phyloP scores from a whole-genome alignment of 208 protist genomes.

The Leishmania arabica region DNA sequence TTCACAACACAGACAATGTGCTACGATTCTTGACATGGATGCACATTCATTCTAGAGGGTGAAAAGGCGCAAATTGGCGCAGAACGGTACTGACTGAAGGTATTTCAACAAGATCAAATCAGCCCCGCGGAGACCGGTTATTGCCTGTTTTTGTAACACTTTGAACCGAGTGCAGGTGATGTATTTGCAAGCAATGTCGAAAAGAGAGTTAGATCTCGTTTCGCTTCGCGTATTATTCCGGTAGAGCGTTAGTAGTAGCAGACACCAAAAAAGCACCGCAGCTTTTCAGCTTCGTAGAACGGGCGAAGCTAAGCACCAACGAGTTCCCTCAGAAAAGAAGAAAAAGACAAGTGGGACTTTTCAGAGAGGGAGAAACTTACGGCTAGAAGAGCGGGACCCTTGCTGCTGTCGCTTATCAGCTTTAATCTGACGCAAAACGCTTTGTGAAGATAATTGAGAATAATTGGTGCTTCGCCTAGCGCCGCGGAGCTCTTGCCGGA shows the following conservation, averaged over 20 bases:
- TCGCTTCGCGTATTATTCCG: neutral
- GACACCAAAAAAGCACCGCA: neutral
- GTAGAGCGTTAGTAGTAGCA: neutral
- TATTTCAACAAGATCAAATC: neutral
- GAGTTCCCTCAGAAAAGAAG: neutral
- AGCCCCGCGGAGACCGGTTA: neutral
- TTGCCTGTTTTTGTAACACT: neutral
- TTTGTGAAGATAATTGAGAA: constrained; percentile 29
- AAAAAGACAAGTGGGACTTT: neutral
- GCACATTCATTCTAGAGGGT: neutral
- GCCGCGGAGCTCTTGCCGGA: constrained; percentile 19
- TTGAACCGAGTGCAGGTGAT: neutral
- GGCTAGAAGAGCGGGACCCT: neutral
- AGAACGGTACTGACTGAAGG: neutral
- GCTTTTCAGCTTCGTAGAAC: neutral
- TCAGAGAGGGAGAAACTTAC: constrained; percentile 14
- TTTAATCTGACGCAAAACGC: constrained; percentile 36
- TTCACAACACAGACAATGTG: too few relatives aligned
- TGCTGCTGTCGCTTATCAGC: constrained; percentile 9
- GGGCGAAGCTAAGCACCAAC: neutral
- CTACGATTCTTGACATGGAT: neutral
- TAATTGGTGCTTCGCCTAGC: constrained; percentile 14
- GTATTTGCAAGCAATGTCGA: neutral
- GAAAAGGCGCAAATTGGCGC: neutral
- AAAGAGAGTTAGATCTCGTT: neutral